These are phyloP conservation scores for Pezicula neosporulosa DNA, from an alignment of 2,329 filamentous ascomycete species.

Conservation along the genomic window DNA sequence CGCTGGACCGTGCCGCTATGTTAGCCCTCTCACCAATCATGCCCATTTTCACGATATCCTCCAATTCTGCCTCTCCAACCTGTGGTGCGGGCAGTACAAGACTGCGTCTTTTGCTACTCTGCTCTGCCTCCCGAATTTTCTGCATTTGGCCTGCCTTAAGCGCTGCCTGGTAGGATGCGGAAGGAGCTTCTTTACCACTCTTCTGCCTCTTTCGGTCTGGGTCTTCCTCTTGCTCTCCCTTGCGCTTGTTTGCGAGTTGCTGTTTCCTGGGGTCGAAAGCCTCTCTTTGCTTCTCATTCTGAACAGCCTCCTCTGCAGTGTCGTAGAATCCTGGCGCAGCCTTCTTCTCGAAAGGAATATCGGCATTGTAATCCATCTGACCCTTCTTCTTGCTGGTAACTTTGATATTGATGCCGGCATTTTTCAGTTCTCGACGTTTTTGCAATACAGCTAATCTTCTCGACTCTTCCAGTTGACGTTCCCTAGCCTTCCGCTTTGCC, in stretches of 20 bases:
- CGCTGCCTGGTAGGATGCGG: constrained; percentile 78
- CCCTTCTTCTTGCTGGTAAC: constrained; percentile 87
- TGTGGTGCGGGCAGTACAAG: constrained; percentile 86
- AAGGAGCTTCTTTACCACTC: constrained; percentile 78
- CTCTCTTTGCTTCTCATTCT: constrained; percentile 80
- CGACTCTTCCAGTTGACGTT: constrained; percentile 93
- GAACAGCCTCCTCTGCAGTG: constrained; percentile 74
- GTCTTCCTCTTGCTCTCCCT: constrained; percentile 85
- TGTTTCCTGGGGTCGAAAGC: constrained; percentile 91
- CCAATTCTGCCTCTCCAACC: constrained; percentile 86
- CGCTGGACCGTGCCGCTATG: constrained; percentile 68
- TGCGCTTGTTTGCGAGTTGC: constrained; percentile 87
- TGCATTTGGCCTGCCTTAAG: constrained; percentile 93
- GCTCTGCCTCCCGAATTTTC: constrained; percentile 91
- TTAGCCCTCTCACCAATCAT: constrained; percentile 87
- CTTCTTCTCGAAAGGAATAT: constrained; percentile 95
- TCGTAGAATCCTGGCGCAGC: constrained; percentile 90
- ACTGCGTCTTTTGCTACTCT: constrained; percentile 85
- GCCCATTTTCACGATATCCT: constrained; percentile 99
- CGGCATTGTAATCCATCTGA: constrained; percentile 99
- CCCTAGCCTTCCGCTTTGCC: constrained; percentile 94
- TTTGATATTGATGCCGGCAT: constrained; percentile 97
- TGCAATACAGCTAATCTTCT: constrained; percentile 84
- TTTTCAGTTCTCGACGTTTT: constrained; percentile 95
- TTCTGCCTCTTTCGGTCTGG: constrained; percentile 79